Evolutionary conservation across 805 yeast genomes (phyloP).

Genomic region (Kluyveromyces aestuarii): DNA sequence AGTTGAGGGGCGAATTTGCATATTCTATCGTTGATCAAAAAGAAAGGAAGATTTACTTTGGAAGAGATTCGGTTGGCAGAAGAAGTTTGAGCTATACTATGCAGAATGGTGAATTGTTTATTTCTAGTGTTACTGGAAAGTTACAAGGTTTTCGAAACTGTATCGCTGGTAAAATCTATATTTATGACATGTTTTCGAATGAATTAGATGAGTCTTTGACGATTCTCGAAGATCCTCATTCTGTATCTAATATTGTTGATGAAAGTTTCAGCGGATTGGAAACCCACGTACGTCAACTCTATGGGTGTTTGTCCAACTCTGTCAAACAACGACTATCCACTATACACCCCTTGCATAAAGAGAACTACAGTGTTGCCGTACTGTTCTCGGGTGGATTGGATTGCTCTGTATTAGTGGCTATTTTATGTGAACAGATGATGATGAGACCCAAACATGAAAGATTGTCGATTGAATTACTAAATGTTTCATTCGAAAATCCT

Average conservation of each 20-base stretch:
- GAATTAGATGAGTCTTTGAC: slow-evolving; percentile 11
- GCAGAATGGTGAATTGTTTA: slow-evolving; percentile 28
- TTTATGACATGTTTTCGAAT: slow-evolving; percentile 27
- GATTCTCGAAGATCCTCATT: slow-evolving; percentile 11
- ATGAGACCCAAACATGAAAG: slow-evolving; percentile 7
- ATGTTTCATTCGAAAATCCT: slow-evolving; percentile 89
- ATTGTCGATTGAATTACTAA: slow-evolving; percentile 59
- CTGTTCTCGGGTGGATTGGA: slow-evolving; percentile 94
- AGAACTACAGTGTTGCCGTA: slow-evolving; percentile 40
- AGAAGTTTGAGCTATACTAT: slow-evolving; percentile 54
- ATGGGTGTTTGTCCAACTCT: slow-evolving; percentile 28
- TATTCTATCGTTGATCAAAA: slow-evolving; percentile 39
- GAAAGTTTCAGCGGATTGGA: slow-evolving; percentile 6
- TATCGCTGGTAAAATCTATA: slow-evolving; percentile 40
- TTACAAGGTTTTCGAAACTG: slow-evolving; percentile 42
- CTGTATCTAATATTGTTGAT: slow-evolving; percentile 18
- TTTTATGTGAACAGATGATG: slow-evolving; percentile 29
- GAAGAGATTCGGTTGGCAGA: slow-evolving; percentile 76
- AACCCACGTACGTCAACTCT: slow-evolving; percentile 14
- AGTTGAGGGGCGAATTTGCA: slow-evolving; percentile 79
- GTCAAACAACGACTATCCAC: slow-evolving; percentile 46
- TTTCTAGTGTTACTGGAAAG: slow-evolving; percentile 36
- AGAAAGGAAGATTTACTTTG: slow-evolving; percentile 49
- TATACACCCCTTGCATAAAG: slow-evolving; percentile 46
- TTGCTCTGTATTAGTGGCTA: slow-evolving; percentile 70